Conservation (phyloP, 2,329 filamentous ascomycete genomes). For the Penicillium decumbens region DNA sequence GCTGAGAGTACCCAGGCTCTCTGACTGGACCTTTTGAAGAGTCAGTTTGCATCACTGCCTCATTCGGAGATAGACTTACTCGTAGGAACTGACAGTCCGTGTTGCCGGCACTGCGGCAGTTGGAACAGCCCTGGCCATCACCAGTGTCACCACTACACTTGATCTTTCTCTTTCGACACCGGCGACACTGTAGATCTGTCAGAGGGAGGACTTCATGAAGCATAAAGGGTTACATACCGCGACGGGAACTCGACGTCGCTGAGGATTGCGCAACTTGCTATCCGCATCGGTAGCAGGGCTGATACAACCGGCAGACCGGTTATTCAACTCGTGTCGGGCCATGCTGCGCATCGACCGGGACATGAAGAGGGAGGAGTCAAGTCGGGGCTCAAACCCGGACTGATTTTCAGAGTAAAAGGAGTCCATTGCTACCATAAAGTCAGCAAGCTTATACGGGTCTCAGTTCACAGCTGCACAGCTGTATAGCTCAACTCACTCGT, state of each 20-base stretch:
- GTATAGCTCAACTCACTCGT: not conserved
- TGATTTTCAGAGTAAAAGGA: slow-evolving; percentile 14
- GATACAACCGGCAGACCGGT: slow-evolving; percentile 18
- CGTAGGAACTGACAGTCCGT: slow-evolving; percentile 70
- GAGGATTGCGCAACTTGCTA: slow-evolving; percentile 34
- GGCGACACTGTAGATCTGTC: slow-evolving; percentile 61
- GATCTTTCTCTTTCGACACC: slow-evolving; percentile 91
- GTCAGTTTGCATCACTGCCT: slow-evolving; percentile 13
- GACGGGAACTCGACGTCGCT: slow-evolving; percentile 52
- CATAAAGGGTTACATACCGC: slow-evolving; percentile 38
- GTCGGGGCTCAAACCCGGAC: slow-evolving; percentile 21
- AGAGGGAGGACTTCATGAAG: not conserved
- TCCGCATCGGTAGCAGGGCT: slow-evolving; percentile 29
- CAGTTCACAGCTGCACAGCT: not conserved
- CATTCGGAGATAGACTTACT: slow-evolving; percentile 47
- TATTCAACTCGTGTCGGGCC: slow-evolving; percentile 23
- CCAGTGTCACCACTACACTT: slow-evolving; percentile 83
- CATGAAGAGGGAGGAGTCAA: slow-evolving; percentile 23
- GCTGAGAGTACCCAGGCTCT: slow-evolving; percentile 22
- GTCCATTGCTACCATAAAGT: slow-evolving; percentile 7
- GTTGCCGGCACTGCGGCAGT: slow-evolving; percentile 70
- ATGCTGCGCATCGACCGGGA: slow-evolving; percentile 24
- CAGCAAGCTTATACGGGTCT: not conserved
- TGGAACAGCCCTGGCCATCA: slow-evolving; percentile 71
- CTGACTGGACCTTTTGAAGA: slow-evolving; percentile 13